Evolutionary conservation across 2,329 filamentous ascomycete species (phyloP).

Genomic region (Hypoxylon sp.): DNA sequence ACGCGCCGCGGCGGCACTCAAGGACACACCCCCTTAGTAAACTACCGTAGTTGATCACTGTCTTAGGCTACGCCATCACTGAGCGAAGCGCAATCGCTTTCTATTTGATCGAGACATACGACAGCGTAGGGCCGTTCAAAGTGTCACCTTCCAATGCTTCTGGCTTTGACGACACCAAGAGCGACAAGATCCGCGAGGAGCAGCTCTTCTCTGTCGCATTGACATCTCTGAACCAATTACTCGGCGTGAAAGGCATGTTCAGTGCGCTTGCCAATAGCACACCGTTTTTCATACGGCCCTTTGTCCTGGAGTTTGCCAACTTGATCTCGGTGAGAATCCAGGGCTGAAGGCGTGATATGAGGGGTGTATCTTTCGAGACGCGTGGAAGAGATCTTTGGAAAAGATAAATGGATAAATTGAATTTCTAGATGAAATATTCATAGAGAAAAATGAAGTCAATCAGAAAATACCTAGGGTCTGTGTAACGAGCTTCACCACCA

Average conservation of each 20-base stretch:
- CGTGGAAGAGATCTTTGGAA: slow-evolving; percentile 34
- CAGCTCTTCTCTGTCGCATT: slow-evolving; percentile 28
- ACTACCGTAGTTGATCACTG: slow-evolving; percentile 35
- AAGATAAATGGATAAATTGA: slow-evolving; percentile 36
- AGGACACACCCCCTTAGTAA: slow-evolving; percentile 37
- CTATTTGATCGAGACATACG: slow-evolving; percentile 39
- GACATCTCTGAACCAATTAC: slow-evolving; percentile 16
- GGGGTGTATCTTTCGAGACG: slow-evolving; percentile 29
- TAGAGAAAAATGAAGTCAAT: too few relatives aligned
- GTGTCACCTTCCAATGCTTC: slow-evolving; percentile 3
- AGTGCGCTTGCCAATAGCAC: slow-evolving; percentile 11
- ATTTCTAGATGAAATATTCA: too few relatives aligned
- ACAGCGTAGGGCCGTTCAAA: slow-evolving; percentile 30
- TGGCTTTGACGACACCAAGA: slow-evolving; percentile 10
- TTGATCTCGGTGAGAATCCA: slow-evolving; percentile 20
- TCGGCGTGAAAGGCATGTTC: slow-evolving; percentile 10
- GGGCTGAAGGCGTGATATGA: slow-evolving; percentile 34
- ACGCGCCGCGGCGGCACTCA: slow-evolving; percentile 32
- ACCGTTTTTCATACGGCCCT: slow-evolving; percentile 33
- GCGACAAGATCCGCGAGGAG: slow-evolving; percentile 32
- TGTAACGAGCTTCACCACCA: too few relatives aligned
- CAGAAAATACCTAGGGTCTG: too few relatives aligned
- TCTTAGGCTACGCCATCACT: slow-evolving; percentile 26
- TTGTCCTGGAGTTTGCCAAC: slow-evolving; percentile 12
- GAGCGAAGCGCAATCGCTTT: slow-evolving; percentile 36